A percentile compares a stretch with the other conserved stretches of the same genome.
Conservation (phyloP, 768 basidiomycete genomes). For the Suillus hirtellus region DNA sequence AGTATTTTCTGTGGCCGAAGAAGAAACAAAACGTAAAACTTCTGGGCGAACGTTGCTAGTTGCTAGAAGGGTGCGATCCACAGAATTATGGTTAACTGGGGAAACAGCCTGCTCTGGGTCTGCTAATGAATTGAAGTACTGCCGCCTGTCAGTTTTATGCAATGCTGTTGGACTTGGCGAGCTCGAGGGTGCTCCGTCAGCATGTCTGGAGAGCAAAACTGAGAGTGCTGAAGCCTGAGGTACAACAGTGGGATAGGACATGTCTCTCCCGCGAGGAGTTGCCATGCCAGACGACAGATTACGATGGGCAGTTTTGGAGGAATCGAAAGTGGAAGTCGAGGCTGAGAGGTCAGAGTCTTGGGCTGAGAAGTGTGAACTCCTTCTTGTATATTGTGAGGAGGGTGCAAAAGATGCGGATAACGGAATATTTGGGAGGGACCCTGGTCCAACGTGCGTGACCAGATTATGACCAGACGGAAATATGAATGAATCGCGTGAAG, state of each 20-base stretch:
- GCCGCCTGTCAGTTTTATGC: slow-evolving; percentile 17
- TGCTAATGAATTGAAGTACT: slow-evolving; percentile 5
- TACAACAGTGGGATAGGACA: slow-evolving; percentile 17
- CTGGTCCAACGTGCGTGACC: slow-evolving; percentile 5
- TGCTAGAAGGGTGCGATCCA: not conserved
- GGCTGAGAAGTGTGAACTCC: slow-evolving; percentile 26
- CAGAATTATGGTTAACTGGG: not conserved
- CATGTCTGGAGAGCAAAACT: slow-evolving; percentile 33
- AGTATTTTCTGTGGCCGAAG: not conserved
- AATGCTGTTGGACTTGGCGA: slow-evolving; percentile 9
- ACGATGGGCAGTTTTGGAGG: slow-evolving; percentile 14
- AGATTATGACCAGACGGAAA: slow-evolving; percentile 36
- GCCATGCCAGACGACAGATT: slow-evolving; percentile 2
- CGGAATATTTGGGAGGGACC: slow-evolving; percentile 10
- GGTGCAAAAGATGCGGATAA: slow-evolving; percentile 26
- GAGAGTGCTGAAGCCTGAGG: slow-evolving; percentile 35
- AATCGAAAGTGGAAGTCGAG: slow-evolving; percentile 32
- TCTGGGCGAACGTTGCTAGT: not conserved
- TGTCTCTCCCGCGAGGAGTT: slow-evolving; percentile 27
- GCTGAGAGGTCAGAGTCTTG: slow-evolving; percentile 25
- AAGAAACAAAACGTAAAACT: not conserved
- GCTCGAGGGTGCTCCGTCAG: not conserved
- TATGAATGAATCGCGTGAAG: slow-evolving; percentile 38
- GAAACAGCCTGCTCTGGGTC: not conserved
- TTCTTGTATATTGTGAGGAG: slow-evolving; percentile 24